These are phyloP conservation scores for Kodamaea jinghongensis DNA, from an alignment of 805 yeast species.

Conservation along the genomic window DNA sequence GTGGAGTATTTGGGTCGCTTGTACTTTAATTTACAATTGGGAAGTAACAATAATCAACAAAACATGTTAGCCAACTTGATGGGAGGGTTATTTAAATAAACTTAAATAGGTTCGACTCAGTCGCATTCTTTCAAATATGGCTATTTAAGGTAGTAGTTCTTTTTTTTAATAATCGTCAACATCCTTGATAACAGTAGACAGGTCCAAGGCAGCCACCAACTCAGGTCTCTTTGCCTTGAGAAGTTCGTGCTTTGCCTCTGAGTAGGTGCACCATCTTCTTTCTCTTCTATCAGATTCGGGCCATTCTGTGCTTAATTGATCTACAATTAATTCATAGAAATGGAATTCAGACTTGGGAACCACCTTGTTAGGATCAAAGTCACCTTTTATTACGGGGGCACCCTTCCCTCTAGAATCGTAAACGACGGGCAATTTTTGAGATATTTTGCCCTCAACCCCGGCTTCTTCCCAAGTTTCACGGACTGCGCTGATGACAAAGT, in stretches of 20 bases:
- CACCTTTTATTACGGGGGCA: slow-evolving; percentile 36
- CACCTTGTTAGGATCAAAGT: slow-evolving; percentile 33
- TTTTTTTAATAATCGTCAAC: slow-evolving; percentile 2
- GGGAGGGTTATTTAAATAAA: slow-evolving; percentile 48
- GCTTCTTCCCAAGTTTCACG: slow-evolving; percentile 99
- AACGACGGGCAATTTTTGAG: slow-evolving; percentile 57
- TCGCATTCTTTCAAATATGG: too few relatives aligned
- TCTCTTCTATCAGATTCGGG: slow-evolving; percentile 69
- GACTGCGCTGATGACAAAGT: slow-evolving; percentile 52
- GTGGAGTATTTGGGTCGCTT: slow-evolving; percentile 57
- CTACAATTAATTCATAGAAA: slow-evolving; percentile 73
- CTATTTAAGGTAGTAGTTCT: slow-evolving; percentile 29
- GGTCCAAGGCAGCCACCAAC: slow-evolving; percentile 58
- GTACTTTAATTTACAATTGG: slow-evolving; percentile 56
- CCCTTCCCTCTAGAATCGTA: slow-evolving; percentile 49
- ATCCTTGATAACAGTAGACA: slow-evolving; percentile 49
- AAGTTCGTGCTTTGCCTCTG: slow-evolving; percentile 64
- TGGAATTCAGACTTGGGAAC: slow-evolving; percentile 86
- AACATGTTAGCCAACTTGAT: slow-evolving; percentile 59
- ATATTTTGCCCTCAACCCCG: slow-evolving; percentile 72
- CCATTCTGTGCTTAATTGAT: slow-evolving; percentile 57
- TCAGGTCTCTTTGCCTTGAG: slow-evolving; percentile 61
- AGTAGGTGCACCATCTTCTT: slow-evolving; percentile 72
- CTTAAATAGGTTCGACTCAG: not conserved
- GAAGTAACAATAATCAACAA: slow-evolving; percentile 37